Base-by-base conservation (phyloP, 345 rosid genomes). In the Isatis tinctoria region DNA sequence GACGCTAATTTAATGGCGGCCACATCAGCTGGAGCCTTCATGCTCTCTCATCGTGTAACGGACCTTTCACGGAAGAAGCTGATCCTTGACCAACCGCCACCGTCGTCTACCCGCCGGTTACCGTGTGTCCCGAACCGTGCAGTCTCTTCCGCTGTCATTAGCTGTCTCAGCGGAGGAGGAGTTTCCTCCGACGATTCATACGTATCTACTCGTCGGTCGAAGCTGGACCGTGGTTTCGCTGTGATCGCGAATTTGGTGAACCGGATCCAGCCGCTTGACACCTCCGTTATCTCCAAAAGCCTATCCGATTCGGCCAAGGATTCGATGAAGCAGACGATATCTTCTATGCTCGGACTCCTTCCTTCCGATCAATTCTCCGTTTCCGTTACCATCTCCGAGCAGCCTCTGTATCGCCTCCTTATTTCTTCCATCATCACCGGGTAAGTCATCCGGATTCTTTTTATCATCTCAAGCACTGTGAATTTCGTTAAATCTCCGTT, bases 321-420 rank as follows among this genome's bases (percentile, higher is more conserved):
- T 48, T 91, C 98, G 0, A 93, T 93, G 96, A 93, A 93, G 79
- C 91, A 86, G 83, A 90, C 98, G 65, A 87, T 93, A 37, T 90
- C 97, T 0, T 72, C 94, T 28, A 93, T 93, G 97, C 90, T 93
- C 2, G 98, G 98, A 3, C 82, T 93, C 58, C 92, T 93, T 17
- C 98, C 98, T 10, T 93, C 97, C 6, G 88, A 87, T 74, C 91
- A 88, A 14, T 90, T 93, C 80, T 64, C 86, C 45, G 89, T 90
- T 53, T 80, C 83, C 57, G 73, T 93, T 41, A 79, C 78, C 33
- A 76, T 93, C 53, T 88, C 88, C 11, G 78, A 79, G 45, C 84
- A 81, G 32, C 94, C 96, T 57, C 85, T 93, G 0, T 80, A 85
- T 60, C 89, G 89, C 52, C 86, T 93, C 41, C 88, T 93, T 69